These are phyloP conservation scores for Ilex aquifolium DNA, from an alignment of 257 asterid genomes.

Conservation along the genomic window DNA sequence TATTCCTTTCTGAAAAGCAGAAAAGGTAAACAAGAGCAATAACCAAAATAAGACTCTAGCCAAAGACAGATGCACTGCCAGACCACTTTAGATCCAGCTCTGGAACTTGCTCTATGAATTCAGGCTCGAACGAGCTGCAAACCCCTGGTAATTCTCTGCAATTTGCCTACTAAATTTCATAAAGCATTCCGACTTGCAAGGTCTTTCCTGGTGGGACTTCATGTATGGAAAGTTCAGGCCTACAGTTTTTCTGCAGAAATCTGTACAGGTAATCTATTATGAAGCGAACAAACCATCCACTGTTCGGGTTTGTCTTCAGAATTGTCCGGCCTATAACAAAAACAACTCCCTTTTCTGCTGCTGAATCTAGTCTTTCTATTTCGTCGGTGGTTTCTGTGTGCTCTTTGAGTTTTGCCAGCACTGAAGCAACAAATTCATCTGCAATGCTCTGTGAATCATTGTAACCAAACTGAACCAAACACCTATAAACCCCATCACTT, in stretches of 20 bases:
- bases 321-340: conserved; percentile 48
- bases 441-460: conserved; percentile 39
- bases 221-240: conserved; percentile 35
- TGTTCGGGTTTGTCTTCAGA: conserved; percentile 31
- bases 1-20: too few species aligned
- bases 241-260: conserved; percentile 63
- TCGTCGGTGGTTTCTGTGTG: conserved; percentile 18
- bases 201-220: conserved; percentile 43
- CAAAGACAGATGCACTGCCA: too few species aligned
- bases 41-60: too few species aligned
- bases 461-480: conserved; percentile 57
- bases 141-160: too few species aligned
- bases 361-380: conserved; percentile 24
- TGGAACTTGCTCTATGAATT: too few species aligned
- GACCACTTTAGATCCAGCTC: too few species aligned
- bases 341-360: conserved; percentile 25
- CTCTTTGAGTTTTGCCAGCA: conserved; percentile 26
- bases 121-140: too few species aligned
- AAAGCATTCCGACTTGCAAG: conserved; percentile 61
- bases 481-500: conserved; percentile 43
- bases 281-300: conserved; percentile 33
- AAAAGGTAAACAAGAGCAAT: too few species aligned
- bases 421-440: conserved; percentile 27
- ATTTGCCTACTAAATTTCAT: conserved; percentile 28
- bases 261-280: conserved; percentile 46